Conservation (phyloP, 2,329 filamentous ascomycete genomes). For the Colletotrichum tropicale region DNA sequence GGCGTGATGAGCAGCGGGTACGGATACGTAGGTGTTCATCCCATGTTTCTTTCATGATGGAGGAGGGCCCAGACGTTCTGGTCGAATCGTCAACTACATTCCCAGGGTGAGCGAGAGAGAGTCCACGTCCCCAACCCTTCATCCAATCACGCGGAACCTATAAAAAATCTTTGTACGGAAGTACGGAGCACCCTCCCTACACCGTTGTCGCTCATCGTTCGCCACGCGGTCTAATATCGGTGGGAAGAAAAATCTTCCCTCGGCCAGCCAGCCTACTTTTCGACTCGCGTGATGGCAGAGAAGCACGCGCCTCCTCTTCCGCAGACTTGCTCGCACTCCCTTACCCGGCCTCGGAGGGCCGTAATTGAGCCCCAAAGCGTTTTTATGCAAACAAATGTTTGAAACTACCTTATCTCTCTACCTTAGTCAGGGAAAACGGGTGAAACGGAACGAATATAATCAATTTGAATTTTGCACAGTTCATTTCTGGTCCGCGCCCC, state of each 20-base stretch:
- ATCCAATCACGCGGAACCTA: background rate
- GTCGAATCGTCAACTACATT: background rate
- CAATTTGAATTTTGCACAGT: background rate
- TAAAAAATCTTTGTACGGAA: background rate
- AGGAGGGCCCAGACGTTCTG: background rate
- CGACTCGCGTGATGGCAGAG: background rate
- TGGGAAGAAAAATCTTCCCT: background rate
- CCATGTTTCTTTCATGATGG: background rate
- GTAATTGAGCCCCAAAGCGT: background rate
- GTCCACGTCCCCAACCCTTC: background rate
- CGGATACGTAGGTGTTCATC: background rate
- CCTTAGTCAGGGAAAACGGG: background rate
- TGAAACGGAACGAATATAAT: background rate
- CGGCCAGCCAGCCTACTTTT: background rate
- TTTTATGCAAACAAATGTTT: background rate
- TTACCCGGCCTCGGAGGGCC: background rate
- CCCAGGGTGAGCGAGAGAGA: background rate
- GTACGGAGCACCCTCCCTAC: background rate
- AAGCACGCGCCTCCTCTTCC: background rate
- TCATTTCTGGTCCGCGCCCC: background rate
- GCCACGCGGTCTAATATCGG: constrained; percentile 1
- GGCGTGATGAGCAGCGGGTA: background rate
- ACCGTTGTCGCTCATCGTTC: background rate
- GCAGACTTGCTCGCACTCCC: background rate
- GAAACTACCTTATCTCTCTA: background rate